These are phyloP conservation scores for Xylaria longipes DNA, from an alignment of 495 filamentous ascomycete genomes.

Conservation along the genomic window DNA sequence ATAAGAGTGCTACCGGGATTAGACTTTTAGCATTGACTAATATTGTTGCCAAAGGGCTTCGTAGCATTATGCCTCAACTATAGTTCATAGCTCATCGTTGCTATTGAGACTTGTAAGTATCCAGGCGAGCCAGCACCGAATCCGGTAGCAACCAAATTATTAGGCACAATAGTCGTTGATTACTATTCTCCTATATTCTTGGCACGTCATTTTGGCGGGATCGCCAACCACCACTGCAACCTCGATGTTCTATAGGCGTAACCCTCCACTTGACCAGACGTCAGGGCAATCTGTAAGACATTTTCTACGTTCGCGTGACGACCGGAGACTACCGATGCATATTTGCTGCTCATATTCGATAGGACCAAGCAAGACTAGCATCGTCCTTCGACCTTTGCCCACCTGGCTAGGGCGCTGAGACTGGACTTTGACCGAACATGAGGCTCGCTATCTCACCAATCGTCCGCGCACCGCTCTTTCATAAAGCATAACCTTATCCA, in stretches of 20 bases:
- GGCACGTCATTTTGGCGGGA: not conserved
- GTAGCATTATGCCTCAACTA: not conserved
- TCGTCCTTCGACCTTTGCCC: not conserved
- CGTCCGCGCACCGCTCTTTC: slow-evolving; percentile 9
- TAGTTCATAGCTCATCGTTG: not conserved
- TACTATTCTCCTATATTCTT: not conserved
- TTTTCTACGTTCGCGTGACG: not conserved
- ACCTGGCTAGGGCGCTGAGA: not conserved
- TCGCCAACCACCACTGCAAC: slow-evolving; percentile 16
- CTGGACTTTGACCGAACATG: slow-evolving; percentile 7
- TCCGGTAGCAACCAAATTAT: not conserved
- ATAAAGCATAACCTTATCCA: not conserved
- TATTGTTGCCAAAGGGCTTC: slow-evolving; percentile 1
- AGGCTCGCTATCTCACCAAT: slow-evolving; percentile 8
- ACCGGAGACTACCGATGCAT: slow-evolving; percentile 8
- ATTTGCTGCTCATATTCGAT: not conserved
- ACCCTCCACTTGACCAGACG: not conserved
- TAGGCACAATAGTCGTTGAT: not conserved
- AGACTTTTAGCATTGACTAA: not conserved
- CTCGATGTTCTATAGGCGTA: not conserved
- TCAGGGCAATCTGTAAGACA: not conserved
- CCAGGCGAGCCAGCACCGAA: not conserved
- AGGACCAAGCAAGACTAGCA: not conserved
- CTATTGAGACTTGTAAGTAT: not conserved
- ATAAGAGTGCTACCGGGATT: not conserved